These are phyloP conservation scores for Punica granatum DNA, from an alignment of 345 rosid species.

Conservation along the genomic window DNA sequence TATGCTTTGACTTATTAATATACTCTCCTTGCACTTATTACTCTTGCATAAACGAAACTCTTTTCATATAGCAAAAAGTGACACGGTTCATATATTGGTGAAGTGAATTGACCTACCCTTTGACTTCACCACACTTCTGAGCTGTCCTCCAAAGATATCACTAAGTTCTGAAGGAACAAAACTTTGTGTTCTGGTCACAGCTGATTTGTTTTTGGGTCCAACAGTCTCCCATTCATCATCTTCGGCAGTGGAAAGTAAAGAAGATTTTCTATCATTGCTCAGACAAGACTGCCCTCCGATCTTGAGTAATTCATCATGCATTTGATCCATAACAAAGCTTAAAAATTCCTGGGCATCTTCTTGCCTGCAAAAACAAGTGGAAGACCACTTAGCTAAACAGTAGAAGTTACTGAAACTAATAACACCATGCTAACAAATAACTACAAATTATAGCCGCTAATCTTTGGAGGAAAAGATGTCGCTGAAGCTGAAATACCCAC, in stretches of 20 bases:
- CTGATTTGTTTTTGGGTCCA: constrained; percentile 86
- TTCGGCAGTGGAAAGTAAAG: constrained; percentile 49
- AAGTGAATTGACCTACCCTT: constrained; percentile 29
- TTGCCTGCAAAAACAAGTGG: constrained; percentile 43
- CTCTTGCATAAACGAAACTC: background rate
- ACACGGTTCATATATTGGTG: background rate
- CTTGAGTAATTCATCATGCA: constrained; percentile 81
- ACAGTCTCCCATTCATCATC: constrained; percentile 98
- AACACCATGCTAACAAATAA: background rate
- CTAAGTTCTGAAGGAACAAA: constrained; percentile 65
- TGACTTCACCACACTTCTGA: constrained; percentile 78
- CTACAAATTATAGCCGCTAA: background rate
- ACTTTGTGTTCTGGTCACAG: constrained; percentile 85
- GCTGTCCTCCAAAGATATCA: constrained; percentile 81
- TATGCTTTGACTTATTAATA: background rate
- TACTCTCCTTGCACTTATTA: background rate
- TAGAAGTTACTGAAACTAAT: background rate
- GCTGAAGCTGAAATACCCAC: background rate
- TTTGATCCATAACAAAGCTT: constrained; percentile 85
- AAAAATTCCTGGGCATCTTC: constrained; percentile 99
- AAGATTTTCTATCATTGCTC: constrained; percentile 31
- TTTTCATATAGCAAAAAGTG: background rate
- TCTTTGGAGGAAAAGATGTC: background rate
- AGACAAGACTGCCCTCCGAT: constrained; percentile 39
- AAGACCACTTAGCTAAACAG: background rate